Evolutionary conservation across 345 rosid genomes (phyloP).

Genomic region (Gossypium herbaceum): DNA sequence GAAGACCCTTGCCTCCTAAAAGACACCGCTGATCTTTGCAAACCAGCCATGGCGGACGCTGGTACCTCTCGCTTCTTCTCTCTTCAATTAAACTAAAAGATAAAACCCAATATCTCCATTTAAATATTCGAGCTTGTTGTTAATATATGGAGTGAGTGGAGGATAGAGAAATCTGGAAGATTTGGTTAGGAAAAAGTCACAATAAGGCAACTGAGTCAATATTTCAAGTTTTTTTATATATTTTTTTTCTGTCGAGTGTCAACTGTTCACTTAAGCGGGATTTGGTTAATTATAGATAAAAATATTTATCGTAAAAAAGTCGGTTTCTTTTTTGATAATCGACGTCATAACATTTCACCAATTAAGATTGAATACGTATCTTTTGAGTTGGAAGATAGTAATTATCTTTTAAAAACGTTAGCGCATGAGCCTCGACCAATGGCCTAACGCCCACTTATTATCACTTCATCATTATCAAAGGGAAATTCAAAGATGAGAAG

Average conservation of each 20-base stretch:
- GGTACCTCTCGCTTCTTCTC: neutral
- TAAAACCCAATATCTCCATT: neutral
- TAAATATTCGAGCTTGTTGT: neutral
- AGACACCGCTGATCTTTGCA: conserved; percentile 84
- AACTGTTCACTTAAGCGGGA: neutral
- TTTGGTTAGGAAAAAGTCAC: conserved; percentile 9
- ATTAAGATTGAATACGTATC: too few species aligned
- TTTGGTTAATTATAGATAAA: neutral
- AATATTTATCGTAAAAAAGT: neutral
- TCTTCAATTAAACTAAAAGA: neutral
- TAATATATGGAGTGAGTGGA: neutral
- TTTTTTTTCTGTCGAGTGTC: neutral
- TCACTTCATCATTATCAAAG: too few species aligned
- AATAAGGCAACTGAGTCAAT: conserved; percentile 21
- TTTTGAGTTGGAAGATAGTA: too few species aligned
- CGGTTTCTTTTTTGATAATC: too few species aligned
- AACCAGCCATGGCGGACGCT: conserved; percentile 58
- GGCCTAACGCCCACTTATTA: too few species aligned
- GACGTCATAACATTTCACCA: too few species aligned
- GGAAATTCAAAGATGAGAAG: too few species aligned
- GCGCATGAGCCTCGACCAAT: too few species aligned
- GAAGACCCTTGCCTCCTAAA: conserved; percentile 95
- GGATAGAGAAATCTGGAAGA: neutral
- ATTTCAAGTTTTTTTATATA: neutral
- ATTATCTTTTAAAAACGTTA: too few species aligned